A percentile compares a stretch with the other conserved stretches of the same genome.
Conservation (phyloP, 2,329 filamentous ascomycete species). For the Xylariales sp. region DNA sequence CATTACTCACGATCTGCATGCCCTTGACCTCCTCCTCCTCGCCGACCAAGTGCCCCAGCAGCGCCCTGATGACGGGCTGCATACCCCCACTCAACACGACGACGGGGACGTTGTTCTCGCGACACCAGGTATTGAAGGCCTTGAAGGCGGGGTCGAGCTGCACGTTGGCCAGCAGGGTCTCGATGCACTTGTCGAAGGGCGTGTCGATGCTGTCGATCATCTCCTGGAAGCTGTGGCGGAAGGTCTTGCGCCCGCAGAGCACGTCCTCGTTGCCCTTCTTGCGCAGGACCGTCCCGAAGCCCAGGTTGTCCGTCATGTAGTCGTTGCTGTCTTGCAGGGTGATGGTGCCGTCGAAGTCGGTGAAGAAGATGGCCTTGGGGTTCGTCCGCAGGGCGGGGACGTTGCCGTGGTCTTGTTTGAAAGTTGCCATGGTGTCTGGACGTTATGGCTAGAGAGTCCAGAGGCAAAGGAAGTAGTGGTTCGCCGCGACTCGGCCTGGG, state of each 20-base stretch:
- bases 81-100: conserved; percentile 92
- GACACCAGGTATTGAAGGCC: conserved; percentile 81
- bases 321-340: conserved; percentile 66
- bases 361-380: conserved; percentile 96
- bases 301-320: conserved; percentile 83
- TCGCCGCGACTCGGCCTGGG: too few species aligned
- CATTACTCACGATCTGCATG: conserved; percentile 88
- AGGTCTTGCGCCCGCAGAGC: conserved; percentile 64
- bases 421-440: not conserved
- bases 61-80: conserved; percentile 81
- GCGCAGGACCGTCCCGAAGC: conserved; percentile 71
- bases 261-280: conserved; percentile 71
- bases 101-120: conserved; percentile 79
- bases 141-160: conserved; percentile 83
- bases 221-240: conserved; percentile 81
- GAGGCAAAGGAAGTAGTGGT: too few species aligned
- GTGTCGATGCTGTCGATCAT: conserved; percentile 86
- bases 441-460: not conserved
- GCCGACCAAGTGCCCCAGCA: conserved; percentile 78
- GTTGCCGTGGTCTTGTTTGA: not conserved
- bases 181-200: conserved; percentile 78
- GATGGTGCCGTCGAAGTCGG: conserved; percentile 96
- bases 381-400: conserved; percentile 58
- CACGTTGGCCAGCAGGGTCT: conserved; percentile 75
- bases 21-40: conserved; percentile 65